phyloP scores from a whole-genome alignment of 176 grass and related monocot genomes.

The Olyra latifolia region DNA sequence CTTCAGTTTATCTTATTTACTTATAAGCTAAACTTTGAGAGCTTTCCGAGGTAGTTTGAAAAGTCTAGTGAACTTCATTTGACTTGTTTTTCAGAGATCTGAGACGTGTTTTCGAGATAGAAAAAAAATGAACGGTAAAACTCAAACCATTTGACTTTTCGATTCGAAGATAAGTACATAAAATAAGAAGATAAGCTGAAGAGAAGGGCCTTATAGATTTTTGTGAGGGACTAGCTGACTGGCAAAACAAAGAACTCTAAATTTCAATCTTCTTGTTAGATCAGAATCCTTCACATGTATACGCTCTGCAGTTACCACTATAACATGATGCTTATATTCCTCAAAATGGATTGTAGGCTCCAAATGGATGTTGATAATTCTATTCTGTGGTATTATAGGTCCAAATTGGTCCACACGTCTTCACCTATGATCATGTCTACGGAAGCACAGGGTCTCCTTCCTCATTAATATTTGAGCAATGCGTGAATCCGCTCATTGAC shows the following conservation, averaged over 20 bases:
- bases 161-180: too few species aligned
- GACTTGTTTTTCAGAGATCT: too few species aligned
- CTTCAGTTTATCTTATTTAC: too few species aligned
- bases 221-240: too few species aligned
- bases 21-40: too few species aligned
- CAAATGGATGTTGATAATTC: background rate
- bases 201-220: too few species aligned
- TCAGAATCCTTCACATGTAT: background rate
- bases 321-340: background rate
- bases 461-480: slow-evolving; percentile 70
- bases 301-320: background rate
- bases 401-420: slow-evolving; percentile 75
- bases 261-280: background rate
- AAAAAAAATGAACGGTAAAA: too few species aligned
- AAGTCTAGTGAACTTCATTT: too few species aligned
- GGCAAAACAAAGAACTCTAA: background rate
- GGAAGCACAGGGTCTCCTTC: slow-evolving; percentile 55
- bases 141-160: too few species aligned
- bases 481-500: slow-evolving; percentile 66
- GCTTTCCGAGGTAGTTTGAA: too few species aligned
- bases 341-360: slow-evolving; percentile 21
- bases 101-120: too few species aligned
- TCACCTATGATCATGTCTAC: slow-evolving; percentile 89
- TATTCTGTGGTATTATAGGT: slow-evolving; percentile 45
- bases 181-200: too few species aligned